These are phyloP conservation scores for Entomortierella parvispora DNA, from an alignment of 192 early-diverging fungal genomes.

Conservation along the genomic window DNA sequence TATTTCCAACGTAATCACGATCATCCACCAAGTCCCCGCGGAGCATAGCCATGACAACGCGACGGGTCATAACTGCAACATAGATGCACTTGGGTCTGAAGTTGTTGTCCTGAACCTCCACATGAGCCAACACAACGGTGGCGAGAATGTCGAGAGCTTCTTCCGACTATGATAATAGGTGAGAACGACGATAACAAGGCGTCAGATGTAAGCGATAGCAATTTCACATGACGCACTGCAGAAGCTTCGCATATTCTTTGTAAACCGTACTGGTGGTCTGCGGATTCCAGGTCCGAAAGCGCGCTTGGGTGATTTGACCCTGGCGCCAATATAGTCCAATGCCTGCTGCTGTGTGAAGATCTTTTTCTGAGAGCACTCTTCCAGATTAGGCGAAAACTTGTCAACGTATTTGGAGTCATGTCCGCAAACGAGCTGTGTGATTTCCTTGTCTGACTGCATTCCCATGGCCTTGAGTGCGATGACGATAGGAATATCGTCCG, in stretches of 20 bases:
- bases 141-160: constrained; percentile 91
- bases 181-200: background rate
- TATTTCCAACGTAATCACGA: constrained; percentile 98
- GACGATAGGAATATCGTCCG: constrained; percentile 88
- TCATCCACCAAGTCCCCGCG: constrained; percentile 90
- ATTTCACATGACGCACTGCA: no score
- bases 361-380: constrained; percentile 78
- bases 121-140: constrained; percentile 88
- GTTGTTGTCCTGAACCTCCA: constrained; percentile 88
- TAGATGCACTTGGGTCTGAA: constrained; percentile 94
- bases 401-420: constrained; percentile 83
- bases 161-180: constrained; percentile 62
- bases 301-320: constrained; percentile 75
- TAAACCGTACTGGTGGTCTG: constrained; percentile 57
- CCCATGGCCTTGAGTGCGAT: constrained; percentile 95
- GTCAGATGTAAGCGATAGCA: background rate
- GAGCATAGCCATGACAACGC: constrained; percentile 87
- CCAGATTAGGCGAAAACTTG: constrained; percentile 86
- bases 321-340: constrained; percentile 86
- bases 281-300: constrained; percentile 56
- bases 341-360: constrained; percentile 94
- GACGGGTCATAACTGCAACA: constrained; percentile 92
- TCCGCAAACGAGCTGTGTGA: constrained; percentile 92
- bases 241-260: background rate
- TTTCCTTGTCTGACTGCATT: constrained; percentile 94